Base-by-base conservation (phyloP, 1,284 basidiomycete genomes). In the Ganoderma resinaceum region DNA sequence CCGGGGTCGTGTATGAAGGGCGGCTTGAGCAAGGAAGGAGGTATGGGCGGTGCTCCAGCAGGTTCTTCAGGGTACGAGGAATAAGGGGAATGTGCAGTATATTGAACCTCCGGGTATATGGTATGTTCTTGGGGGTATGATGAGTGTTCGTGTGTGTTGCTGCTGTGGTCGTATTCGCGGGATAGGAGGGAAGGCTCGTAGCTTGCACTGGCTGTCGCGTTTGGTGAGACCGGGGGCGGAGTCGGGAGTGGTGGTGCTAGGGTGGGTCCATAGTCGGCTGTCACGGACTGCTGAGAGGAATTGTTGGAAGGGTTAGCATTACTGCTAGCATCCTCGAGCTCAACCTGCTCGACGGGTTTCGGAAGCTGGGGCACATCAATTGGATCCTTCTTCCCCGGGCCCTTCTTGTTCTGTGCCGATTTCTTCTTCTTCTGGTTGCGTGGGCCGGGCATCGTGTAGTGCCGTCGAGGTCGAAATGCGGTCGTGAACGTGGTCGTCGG, bases 1-100 rank as follows among this genome's bases (percentile, higher is more conserved):
- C 92, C 92, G 1, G 91, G 90, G 76, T 94, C 89, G 70, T 91
- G 80, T 38, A 94, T 91, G 73, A 88, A 89, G 2, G 90, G 89
- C 35, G 78, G 74, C 64, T 79, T 75, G 31, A 78, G 76, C 40
- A 81, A 71, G 0, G 78, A 42, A 0, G 74, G 72, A 42, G 77
- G 74, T 31, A 73, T 75, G 5, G 73, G 70, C 3, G 72, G 74
- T 14, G 26, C 16, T 29, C 23, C 52, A 18, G 23, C 52, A 9
- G 29, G 29, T 37, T 77, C 73, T 29, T 65, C 49, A 7, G 60
- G 26, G 35, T 73, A 61, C 31, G 58, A 53, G 8, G 63, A 49
- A 42, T 59, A 60, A 31, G 16, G 33, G 6, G 35, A 23, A 40
- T 66, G 29, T 26, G 37, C 18, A 5, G 43, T 11, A 14, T 29